A percentile compares a stretch with the other conserved stretches of the same genome.
These are phyloP conservation scores for Thamnidium elegans DNA, from an alignment of 192 early-diverging fungal genomes.

Conservation along the genomic window DNA sequence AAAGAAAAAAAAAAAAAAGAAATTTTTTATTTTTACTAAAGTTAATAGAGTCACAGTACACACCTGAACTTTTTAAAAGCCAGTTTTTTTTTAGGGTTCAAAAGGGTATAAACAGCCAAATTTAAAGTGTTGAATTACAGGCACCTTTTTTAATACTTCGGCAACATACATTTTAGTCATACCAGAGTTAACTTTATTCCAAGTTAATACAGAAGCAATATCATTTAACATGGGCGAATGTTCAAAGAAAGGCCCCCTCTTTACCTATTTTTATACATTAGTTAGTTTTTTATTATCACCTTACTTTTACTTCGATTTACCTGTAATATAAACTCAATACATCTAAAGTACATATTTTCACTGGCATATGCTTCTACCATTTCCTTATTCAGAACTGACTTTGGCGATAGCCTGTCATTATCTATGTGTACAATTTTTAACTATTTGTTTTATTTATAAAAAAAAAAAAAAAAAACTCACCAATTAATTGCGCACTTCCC, in stretches of 20 bases:
- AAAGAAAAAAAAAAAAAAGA: background rate
- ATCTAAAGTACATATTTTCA: constrained; percentile 86
- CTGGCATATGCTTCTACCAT: constrained; percentile 55
- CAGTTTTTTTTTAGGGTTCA: constrained; percentile 12
- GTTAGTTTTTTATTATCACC: background rate
- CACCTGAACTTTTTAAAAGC: too few relatives aligned
- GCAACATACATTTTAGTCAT: constrained; percentile 94
- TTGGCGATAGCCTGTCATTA: constrained; percentile 68
- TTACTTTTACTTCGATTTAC: constrained; percentile 44
- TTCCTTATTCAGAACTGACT: constrained; percentile 61
- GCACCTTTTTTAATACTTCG: constrained; percentile 89
- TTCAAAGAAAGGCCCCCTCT: constrained; percentile 63
- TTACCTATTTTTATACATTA: constrained; percentile 35
- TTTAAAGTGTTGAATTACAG: constrained; percentile 94
- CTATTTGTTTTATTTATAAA: background rate
- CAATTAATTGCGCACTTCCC: constrained; percentile 86
- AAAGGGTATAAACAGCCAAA: constrained; percentile 85
- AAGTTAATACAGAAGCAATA: constrained; percentile 82
- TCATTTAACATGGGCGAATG: constrained; percentile 95
- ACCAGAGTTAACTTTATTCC: constrained; percentile 89
- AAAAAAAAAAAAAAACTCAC: constrained; percentile 28
- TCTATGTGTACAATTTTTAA: constrained; percentile 32
- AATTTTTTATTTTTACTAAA: background rate
- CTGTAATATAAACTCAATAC: constrained; percentile 79
- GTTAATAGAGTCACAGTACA: too few relatives aligned